Evolutionary conservation across 2,329 filamentous ascomycete species (phyloP), one percentile per base, ranked within the genome.

Genomic region (Lecanicillium sp.): DNA sequence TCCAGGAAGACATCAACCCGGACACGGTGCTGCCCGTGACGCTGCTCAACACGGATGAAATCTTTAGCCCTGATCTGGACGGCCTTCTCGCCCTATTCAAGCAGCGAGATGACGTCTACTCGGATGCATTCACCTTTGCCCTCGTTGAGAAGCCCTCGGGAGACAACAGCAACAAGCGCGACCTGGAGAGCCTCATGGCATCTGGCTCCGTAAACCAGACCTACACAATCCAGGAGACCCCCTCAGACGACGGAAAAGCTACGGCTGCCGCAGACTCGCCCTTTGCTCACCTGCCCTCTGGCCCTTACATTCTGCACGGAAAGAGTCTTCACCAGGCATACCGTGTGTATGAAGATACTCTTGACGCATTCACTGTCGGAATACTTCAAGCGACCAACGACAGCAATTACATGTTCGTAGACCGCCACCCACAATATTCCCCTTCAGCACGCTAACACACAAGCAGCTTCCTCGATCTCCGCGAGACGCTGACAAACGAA

Each of bases 321-420:
- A 61, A 60, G 3, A 63, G 65, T 10, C 46, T 66, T 1, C 56
- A 66, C 27, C 62, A 64, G 33, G 62, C 63, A 4, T 66, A 62
- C 59, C 55, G 55, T 19, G 37, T 66, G n/a, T 65, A 66, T 27
- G 56, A 61, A 9, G 63, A 66, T 35, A 47, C 53, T 1, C 39
- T 58, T 4, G 55, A 54, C 3, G 61, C 62, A 1, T 66, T 66
- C 34, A 50, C 49, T 2, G 50, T 54, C 37, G 62, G 62, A n/a
- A 53, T 64, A 3, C 49, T 65, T 17, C 58, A 61, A 1, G 57
- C 62, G n/a, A 46, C 56, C 20, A 41, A 54, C 4, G 46, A 49
- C n/a, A 43, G 44, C 8, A 47, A 47, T 3, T 41, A 57, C 7
- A 38, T 46, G 58, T 61, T 48, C 17, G 46, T 42, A 17, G 5